These are phyloP conservation scores for Oryza officinalis DNA, from an alignment of 176 grass and related monocot genomes.

Conservation along the genomic window DNA sequence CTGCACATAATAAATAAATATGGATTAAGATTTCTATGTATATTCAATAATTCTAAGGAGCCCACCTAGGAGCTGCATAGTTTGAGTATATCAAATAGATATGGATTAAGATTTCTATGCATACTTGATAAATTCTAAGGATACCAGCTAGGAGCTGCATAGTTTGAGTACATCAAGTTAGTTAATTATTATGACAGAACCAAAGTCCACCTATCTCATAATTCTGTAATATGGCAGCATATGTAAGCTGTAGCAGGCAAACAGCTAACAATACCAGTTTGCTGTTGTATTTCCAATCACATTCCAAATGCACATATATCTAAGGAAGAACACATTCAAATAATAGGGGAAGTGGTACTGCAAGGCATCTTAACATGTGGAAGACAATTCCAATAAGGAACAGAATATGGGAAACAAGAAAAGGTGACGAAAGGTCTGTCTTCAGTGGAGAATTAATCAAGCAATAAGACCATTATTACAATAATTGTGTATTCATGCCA, in stretches of 20 bases:
- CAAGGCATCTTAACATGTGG: background rate
- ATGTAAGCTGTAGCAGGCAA: background rate
- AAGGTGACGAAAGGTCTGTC: background rate
- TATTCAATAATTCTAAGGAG: background rate
- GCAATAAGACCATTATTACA: background rate
- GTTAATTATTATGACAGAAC: background rate
- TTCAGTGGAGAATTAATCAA: constrained; percentile 3
- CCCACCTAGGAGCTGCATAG: background rate
- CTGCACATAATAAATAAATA: constrained; percentile 49
- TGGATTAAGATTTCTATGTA: background rate
- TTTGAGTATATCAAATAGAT: background rate
- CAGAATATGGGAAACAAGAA: background rate
- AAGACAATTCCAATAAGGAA: background rate
- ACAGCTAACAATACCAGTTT: background rate
- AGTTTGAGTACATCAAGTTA: background rate
- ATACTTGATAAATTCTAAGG: background rate
- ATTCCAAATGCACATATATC: constrained; percentile 3
- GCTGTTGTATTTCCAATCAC: background rate
- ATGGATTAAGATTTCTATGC: background rate
- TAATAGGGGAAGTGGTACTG: background rate
- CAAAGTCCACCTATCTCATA: background rate
- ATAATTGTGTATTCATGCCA: background rate
- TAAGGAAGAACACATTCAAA: background rate
- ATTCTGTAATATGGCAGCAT: constrained; percentile 22
- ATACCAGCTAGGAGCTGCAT: background rate